Conservation (phyloP, 495 filamentous ascomycete genomes). For the Penicillium manginii region DNA sequence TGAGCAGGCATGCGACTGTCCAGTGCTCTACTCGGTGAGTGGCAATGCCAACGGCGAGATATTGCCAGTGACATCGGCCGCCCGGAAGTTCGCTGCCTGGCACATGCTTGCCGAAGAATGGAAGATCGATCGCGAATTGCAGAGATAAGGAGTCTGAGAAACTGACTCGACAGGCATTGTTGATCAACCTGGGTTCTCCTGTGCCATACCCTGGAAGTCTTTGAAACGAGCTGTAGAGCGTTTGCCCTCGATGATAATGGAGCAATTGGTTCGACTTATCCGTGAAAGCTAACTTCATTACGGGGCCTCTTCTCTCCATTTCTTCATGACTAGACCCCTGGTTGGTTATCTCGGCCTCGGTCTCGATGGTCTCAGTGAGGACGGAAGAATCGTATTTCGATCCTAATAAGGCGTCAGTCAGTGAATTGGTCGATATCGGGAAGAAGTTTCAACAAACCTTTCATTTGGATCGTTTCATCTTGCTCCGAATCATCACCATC, state of each 20-base stretch:
- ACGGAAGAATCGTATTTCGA: background rate
- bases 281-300: slow-evolving; percentile 41
- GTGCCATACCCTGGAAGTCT: slow-evolving; percentile 10
- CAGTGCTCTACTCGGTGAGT: slow-evolving; percentile 43
- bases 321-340: background rate
- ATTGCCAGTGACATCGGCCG: slow-evolving; percentile 41
- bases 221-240: slow-evolving; percentile 22
- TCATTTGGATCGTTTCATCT: background rate
- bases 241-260: slow-evolving; percentile 9
- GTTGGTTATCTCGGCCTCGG: too few species aligned
- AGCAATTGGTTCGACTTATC: slow-evolving; percentile 43
- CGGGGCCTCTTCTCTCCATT: slow-evolving; percentile 23
- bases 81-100: slow-evolving; percentile 2
- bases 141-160: slow-evolving; percentile 33
- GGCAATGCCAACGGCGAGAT: slow-evolving; percentile 46
- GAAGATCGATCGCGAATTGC: slow-evolving; percentile 45
- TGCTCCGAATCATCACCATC: background rate
- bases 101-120: slow-evolving; percentile 46
- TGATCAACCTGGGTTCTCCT: slow-evolving; percentile 18
- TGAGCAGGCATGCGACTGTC: slow-evolving; percentile 47
- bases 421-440: background rate
- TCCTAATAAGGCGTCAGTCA: background rate
- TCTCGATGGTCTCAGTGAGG: slow-evolving; percentile 7
- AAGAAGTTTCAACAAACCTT: background rate
- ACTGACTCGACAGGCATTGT: slow-evolving; percentile 35